Base-by-base conservation (phyloP, 139 green algal genomes). In the Chlamydomonas sphaeroides region DNA sequence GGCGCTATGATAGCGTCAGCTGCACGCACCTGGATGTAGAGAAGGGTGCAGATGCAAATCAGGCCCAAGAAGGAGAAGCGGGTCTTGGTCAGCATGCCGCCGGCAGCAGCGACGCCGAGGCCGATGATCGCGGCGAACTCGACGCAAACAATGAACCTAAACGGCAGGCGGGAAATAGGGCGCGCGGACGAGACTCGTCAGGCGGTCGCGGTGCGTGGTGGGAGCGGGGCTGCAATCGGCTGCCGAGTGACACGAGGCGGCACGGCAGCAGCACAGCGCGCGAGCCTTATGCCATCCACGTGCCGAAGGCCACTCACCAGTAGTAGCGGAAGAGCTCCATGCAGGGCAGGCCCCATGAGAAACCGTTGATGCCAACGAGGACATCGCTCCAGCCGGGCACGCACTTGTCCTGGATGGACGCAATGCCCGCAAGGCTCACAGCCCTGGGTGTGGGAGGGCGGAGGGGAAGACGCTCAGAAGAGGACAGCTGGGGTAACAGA, bases 321-420 rank as follows among this genome's bases (percentile, higher is more conserved):
- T 83, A 83, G 76, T 83, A 83, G 48, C 76, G 76, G 76, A 83
- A 83, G 15, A 83, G 48, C 32, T 28, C 23, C 42, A 65, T 66
- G 76, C 76, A 83, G 6, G 76, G 32, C 62, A 83, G 45, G n/a
- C 45, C 62, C 7, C 5, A 5, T 21, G 53, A 70, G 33, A 74
- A 51, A 32, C 76, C 76, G 45, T 65, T 74, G 63, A 83, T 53
- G 25, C n/a, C 17, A 0, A 5, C 21, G 3, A 83, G 42, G 4
- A 0, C 11, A 5, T 8, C 5, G 1, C 33, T 66, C 76, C 76
- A 83, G 33, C n/a, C 33, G 10, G 76, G 23, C 4, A 26, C 32
- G 45, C 76, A 83, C 45, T 65, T 7, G 6, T 73, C 30, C 45
- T 83, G 76, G 23, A 83, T 26, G n/a, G 76, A 73, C 6, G 76